Evolutionary conservation across 148 eudicot species (phyloP).

Genomic region (Diospyros lotus): DNA sequence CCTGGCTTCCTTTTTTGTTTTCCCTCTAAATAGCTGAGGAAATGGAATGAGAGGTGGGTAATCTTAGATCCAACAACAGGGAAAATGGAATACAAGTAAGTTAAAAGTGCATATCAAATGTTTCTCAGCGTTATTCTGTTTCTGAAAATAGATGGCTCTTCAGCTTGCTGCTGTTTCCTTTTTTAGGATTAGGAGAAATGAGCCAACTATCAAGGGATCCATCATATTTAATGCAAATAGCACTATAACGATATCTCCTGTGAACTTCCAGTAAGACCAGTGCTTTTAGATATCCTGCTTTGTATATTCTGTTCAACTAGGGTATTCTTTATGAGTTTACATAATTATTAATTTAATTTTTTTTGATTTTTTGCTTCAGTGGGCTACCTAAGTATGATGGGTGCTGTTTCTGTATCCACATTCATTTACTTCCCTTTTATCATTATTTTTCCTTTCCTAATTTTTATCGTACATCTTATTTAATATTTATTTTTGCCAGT

Average conservation of each 20-base stretch:
- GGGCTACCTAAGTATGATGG: constrained; percentile 96
- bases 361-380: constrained; percentile 37
- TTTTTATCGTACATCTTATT: background rate
- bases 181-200: constrained; percentile 85
- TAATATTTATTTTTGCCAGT: too few species aligned
- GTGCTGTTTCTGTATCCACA: constrained; percentile 95
- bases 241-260: constrained; percentile 85
- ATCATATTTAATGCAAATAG: constrained; percentile 85
- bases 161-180: background rate
- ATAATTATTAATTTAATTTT: constrained; percentile 21
- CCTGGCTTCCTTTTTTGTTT: background rate
- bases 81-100: constrained; percentile 98
- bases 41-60: constrained; percentile 99
- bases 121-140: background rate
- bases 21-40: constrained; percentile 55
- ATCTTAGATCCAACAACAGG: constrained; percentile 96
- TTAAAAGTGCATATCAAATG: constrained; percentile 2
- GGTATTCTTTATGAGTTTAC: background rate
- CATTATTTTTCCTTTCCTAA: background rate
- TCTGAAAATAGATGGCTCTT: background rate
- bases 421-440: background rate
- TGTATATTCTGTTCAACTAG: background rate
- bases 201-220: constrained; percentile 80
- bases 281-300: background rate
- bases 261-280: constrained; percentile 89